Evolutionary conservation across 2,329 filamentous ascomycete genomes (phyloP).

Genomic region (Claviceps purpurea): DNA sequence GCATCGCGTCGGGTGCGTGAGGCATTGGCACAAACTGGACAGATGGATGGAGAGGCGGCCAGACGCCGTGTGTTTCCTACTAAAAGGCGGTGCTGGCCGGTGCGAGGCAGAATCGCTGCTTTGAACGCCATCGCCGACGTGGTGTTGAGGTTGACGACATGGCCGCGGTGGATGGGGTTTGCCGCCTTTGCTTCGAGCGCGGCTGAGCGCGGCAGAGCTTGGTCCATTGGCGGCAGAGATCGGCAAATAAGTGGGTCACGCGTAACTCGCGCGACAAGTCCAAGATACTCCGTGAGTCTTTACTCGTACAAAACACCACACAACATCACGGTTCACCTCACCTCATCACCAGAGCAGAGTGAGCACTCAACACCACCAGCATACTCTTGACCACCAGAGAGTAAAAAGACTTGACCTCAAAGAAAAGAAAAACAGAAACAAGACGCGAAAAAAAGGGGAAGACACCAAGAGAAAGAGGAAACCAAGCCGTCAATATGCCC

Average conservation of each 20-base stretch:
- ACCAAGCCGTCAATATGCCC: constrained; percentile 13
- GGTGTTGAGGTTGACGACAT: not conserved
- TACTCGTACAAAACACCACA: too few species aligned
- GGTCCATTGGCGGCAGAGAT: too few species aligned
- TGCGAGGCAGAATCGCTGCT: constrained; percentile 15
- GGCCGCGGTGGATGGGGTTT: too few species aligned
- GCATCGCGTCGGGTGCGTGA: constrained; percentile 10
- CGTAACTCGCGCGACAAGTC: too few species aligned
- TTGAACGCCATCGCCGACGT: constrained; percentile 18
- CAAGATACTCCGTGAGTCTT: too few species aligned
- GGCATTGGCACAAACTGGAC: constrained; percentile 19
- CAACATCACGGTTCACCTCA: too few species aligned
- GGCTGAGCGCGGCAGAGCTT: too few species aligned
- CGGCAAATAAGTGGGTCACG: too few species aligned
- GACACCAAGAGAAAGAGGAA: not conserved
- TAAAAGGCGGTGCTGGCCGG: constrained; percentile 15
- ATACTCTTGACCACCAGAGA: not conserved
- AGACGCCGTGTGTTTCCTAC: constrained; percentile 8
- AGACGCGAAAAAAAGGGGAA: not conserved
- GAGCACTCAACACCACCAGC: too few species aligned
- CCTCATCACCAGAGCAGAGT: too few species aligned
- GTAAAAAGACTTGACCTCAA: too few species aligned
- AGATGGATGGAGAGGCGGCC: constrained; percentile 13
- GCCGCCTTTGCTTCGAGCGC: too few species aligned
- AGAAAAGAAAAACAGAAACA: not conserved